Evolutionary conservation across 345 rosid species (phyloP).

Genomic region (Brassica rapa): DNA sequence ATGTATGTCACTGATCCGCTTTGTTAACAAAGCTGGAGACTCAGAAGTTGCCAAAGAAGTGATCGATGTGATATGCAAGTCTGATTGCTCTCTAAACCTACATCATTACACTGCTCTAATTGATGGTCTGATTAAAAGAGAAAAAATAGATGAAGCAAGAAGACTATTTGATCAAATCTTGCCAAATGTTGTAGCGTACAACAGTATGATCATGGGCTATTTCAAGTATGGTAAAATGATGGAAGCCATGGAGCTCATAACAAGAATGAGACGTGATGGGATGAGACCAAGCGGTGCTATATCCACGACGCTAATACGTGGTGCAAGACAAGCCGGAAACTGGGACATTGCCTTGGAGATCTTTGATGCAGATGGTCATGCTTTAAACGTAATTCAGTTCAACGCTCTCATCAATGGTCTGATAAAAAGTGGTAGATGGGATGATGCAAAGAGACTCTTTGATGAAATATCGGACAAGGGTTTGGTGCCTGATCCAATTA

Average conservation of each 20-base stretch:
- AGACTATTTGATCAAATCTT: not conserved
- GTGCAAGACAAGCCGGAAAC: not conserved
- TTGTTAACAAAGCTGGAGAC: conserved; percentile 7
- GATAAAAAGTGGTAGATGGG: conserved; percentile 3
- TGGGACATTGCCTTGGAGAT: not conserved
- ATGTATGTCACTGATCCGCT: not conserved
- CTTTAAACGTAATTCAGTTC: not conserved
- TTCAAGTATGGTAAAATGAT: conserved; percentile 5
- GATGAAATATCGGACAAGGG: conserved; percentile 4
- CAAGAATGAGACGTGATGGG: conserved; percentile 4
- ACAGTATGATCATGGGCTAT: not conserved
- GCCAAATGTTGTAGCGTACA: not conserved
- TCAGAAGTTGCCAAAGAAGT: conserved; percentile 2
- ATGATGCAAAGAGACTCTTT: conserved; percentile 3
- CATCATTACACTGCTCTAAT: not conserved
- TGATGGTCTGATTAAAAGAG: not conserved
- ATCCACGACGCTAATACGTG: not conserved
- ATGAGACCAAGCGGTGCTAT: not conserved
- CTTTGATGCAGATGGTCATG: conserved; percentile 6
- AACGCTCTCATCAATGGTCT: conserved; percentile 13
- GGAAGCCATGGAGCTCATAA: conserved; percentile 15
- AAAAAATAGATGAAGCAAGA: not conserved
- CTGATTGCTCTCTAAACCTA: not conserved
- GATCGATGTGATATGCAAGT: not conserved
- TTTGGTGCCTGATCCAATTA: conserved; percentile 19